phyloP scores from a whole-genome alignment of 2,329 filamentous ascomycete genomes.

The Diaporthe ampelina region DNA sequence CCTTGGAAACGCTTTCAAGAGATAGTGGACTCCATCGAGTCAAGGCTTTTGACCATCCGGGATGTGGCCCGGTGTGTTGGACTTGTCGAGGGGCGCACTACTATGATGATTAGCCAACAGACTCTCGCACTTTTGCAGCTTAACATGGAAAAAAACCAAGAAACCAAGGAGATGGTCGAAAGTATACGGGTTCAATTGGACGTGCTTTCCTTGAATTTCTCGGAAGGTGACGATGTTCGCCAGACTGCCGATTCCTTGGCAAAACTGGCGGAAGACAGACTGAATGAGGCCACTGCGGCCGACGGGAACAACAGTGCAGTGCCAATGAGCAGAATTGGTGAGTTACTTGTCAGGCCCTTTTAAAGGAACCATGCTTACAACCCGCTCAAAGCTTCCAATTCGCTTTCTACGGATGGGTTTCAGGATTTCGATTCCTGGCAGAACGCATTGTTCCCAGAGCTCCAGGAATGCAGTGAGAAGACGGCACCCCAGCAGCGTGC shows the following conservation, averaged over 20 bases:
- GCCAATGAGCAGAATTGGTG: neutral
- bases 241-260: neutral
- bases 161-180: neutral
- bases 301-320: neutral
- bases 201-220: neutral
- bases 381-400: neutral
- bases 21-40: slow-evolving; percentile 14
- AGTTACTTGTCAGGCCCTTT: neutral
- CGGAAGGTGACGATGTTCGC: neutral
- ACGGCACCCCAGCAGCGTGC: neutral
- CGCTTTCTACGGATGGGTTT: neutral
- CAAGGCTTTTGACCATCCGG: neutral
- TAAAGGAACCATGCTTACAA: neutral
- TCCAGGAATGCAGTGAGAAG: neutral
- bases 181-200: neutral
- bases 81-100: neutral
- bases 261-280: neutral
- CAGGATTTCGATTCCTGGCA: neutral
- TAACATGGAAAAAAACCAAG: neutral
- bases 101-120: neutral
- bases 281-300: slow-evolving; percentile 5
- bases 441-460: slow-evolving; percentile 3
- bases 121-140: slow-evolving; percentile 5
- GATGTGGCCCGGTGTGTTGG: slow-evolving; percentile 2
- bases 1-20: slow-evolving; percentile 14